Base-by-base conservation (phyloP, 1,284 basidiomycete genomes). In the Sporisorium reilianum region DNA sequence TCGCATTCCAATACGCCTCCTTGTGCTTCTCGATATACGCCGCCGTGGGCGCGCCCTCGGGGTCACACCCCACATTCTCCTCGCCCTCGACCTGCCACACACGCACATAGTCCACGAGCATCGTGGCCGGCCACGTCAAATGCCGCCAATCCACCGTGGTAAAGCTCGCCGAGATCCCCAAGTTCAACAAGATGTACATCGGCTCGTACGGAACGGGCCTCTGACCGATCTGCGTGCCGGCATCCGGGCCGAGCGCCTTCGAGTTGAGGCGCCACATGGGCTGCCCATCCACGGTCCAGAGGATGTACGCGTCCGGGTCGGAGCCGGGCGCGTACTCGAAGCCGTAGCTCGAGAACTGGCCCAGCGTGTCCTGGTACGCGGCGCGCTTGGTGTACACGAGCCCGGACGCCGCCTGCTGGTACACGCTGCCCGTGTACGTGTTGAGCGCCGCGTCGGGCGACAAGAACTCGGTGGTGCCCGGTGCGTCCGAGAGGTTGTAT, bases 161-260 rank as follows among this genome's bases (percentile, higher is more conserved):
- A 50, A 80, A 81, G n/a, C 71, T 71, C 1, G 66, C 25, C 9
- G 72, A 69, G 38, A 82, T 77, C 34, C 79, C 80, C 42, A 83
- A 49, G 56, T 83, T 83, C 14, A 82, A 46, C 23, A 82, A 40
- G 44, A 83, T 68, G 42, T 80, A 80, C 79, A 80, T 77, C 2
- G 80, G 73, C 59, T 77, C 77, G 32, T 92, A 90, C 0, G 94
- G 89, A 41, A 97, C 88, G 5, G 91, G 89, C 45, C 95, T 88
- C 40, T 89, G 88, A 2, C 90, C 87, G 55, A 96, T 93, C 69
- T 93, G 87, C 16, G 90, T 90, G 0, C 78, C 67, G 0, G 85
- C 52, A 80, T 95, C 91, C 2, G 91, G 88, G 6, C 86, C 89
- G 85, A 95, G 88, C 5, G 92, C 94, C 40, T 87, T 85, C n/a